These are phyloP conservation scores for Aspergillus bombycis DNA, from an alignment of 2,329 filamentous ascomycete genomes.

Conservation along the genomic window DNA sequence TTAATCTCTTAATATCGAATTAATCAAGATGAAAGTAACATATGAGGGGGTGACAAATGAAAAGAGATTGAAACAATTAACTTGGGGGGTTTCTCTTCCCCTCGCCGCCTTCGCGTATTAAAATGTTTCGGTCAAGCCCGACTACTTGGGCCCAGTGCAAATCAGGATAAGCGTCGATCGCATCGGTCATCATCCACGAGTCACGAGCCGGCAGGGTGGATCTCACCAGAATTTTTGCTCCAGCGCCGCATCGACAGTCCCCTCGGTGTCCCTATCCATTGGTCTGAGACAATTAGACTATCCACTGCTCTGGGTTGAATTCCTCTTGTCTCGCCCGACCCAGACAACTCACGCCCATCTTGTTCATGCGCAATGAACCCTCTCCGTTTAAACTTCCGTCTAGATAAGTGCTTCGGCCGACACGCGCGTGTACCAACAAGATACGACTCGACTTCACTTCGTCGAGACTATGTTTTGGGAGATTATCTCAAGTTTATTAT, in stretches of 20 bases:
- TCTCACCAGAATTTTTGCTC: not conserved
- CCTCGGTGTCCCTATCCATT: not conserved
- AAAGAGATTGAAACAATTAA: not conserved
- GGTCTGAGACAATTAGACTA: not conserved
- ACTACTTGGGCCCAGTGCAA: not conserved
- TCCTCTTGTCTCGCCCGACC: constrained; percentile 6
- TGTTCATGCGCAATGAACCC: not conserved
- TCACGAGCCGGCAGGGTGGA: not conserved
- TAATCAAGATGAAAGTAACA: not conserved
- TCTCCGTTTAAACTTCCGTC: not conserved
- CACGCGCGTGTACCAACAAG: not conserved
- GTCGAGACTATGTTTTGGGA: not conserved
- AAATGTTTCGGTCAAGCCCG: not conserved
- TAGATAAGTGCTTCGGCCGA: not conserved
- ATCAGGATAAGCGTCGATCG: not conserved
- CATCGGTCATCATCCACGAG: not conserved
- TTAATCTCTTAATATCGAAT: not conserved
- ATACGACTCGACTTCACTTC: not conserved
- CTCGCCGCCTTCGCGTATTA: not conserved
- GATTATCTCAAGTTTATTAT: not conserved
- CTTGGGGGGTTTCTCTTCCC: not conserved
- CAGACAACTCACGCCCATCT: constrained; percentile 4
- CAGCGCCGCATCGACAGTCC: too few species aligned
- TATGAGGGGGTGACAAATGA: not conserved
- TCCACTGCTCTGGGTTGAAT: constrained; percentile 8